Conservation (phyloP, 2,329 filamentous ascomycete species). For the Paramyrothecium roridum region DNA sequence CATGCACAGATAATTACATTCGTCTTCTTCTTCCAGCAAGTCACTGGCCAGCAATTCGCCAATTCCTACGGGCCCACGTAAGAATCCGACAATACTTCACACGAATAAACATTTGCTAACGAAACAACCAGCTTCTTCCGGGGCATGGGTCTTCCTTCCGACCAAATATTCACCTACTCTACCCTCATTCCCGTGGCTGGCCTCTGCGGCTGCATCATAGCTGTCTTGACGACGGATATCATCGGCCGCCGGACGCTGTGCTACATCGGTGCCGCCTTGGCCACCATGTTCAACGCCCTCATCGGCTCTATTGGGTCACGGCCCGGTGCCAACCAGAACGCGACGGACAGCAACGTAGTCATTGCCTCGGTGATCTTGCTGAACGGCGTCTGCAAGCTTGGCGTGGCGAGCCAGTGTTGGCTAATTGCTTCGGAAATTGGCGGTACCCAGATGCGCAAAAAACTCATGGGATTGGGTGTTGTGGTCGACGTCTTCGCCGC, state of each 20-base stretch:
- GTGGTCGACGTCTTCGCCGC: conserved; percentile 12
- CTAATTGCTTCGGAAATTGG: conserved; percentile 3
- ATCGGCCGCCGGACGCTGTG: conserved; percentile 6
- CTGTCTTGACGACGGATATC: conserved; percentile 3
- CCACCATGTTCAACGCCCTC: conserved; percentile 5
- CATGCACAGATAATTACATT: background rate
- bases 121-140: background rate
- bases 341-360: conserved; percentile 5
- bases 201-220: conserved; percentile 9
- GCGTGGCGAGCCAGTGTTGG: conserved; percentile 6
- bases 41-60: conserved; percentile 13
- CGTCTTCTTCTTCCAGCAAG: conserved; percentile 16
- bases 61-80: conserved; percentile 12
- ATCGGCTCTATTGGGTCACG: conserved; percentile 6
- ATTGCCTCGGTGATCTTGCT: conserved; percentile 7
- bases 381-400: conserved; percentile 6
- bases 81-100: background rate
- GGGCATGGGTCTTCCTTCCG: conserved; percentile 2
- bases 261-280: conserved; percentile 7
- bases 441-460: conserved; percentile 4
- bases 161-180: conserved; percentile 3
- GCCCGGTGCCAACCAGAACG: conserved; percentile 6
- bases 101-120: background rate
- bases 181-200: conserved; percentile 10
- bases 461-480: conserved; percentile 3